These are phyloP conservation scores for Plasmodium adleri DNA, from an alignment of 169 alveolate species.

Conservation along the genomic window DNA sequence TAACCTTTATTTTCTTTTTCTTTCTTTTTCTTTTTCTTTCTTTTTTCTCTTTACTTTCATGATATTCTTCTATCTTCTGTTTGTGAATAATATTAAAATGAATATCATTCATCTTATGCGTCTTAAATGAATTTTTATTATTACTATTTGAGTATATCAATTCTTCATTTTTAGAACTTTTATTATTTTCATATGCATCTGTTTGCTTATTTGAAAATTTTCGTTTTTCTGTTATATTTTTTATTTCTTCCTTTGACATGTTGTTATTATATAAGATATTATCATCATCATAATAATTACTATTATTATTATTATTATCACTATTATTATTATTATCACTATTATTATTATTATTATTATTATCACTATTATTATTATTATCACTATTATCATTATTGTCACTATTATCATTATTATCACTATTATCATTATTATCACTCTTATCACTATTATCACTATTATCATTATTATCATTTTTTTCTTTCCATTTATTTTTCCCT, in stretches of 20 bases:
- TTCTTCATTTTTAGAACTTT: no score
- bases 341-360: no score
- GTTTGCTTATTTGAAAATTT: no score
- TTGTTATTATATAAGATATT: no score
- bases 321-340: no score
- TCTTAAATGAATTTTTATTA: not conserved
- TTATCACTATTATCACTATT: not conserved
- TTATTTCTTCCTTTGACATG: no score
- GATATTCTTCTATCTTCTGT: constrained; percentile 11
- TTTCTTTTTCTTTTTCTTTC: not conserved
- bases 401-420: not conserved
- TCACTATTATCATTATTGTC: not conserved
- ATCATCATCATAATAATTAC: no score
- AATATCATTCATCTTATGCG: not conserved
- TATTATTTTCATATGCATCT: no score
- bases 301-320: no score
- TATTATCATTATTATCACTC: not conserved
- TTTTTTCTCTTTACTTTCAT: not conserved
- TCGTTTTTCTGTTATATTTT: no score
- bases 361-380: no score
- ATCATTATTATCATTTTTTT: not conserved
- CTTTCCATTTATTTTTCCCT: not conserved
- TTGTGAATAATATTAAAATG: constrained; percentile 23
- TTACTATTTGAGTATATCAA: not conserved
- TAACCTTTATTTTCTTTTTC: not conserved